These are phyloP conservation scores for Ambrosiella xylebori DNA, from an alignment of 2,329 filamentous ascomycete genomes.

Conservation along the genomic window DNA sequence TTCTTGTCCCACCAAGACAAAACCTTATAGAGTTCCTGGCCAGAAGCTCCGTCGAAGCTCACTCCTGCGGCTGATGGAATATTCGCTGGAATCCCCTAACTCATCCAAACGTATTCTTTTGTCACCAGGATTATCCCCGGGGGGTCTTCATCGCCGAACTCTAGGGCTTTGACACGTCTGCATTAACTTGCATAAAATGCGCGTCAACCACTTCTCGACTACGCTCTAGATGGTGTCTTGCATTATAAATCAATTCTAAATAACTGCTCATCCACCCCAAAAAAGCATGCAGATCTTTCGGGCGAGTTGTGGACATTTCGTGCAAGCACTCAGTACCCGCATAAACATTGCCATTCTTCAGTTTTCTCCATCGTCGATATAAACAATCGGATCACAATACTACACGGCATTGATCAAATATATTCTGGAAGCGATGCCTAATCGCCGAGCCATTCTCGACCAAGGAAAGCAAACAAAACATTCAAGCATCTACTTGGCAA, in stretches of 20 bases:
- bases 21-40: background rate
- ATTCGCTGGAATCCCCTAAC: background rate
- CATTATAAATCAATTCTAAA: background rate
- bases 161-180: background rate
- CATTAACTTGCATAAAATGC: background rate
- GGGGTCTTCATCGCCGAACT: background rate
- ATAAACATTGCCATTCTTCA: background rate
- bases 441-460: background rate
- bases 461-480: background rate
- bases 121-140: background rate
- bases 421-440: background rate
- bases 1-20: too few species aligned
- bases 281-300: background rate
- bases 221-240: background rate
- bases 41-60: background rate
- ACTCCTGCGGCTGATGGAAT: slow-evolving; percentile 1
- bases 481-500: background rate
- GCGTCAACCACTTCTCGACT: background rate
- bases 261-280: background rate
- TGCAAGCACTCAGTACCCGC: background rate
- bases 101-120: background rate
- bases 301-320: background rate
- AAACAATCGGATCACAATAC: background rate
- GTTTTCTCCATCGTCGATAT: background rate
- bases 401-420: background rate